Percentiles rank a stretch among this genome's conserved stretches.
These are phyloP conservation scores for Nakazawaea laoshanensis DNA, from an alignment of 805 yeast species.

Conservation along the genomic window DNA sequence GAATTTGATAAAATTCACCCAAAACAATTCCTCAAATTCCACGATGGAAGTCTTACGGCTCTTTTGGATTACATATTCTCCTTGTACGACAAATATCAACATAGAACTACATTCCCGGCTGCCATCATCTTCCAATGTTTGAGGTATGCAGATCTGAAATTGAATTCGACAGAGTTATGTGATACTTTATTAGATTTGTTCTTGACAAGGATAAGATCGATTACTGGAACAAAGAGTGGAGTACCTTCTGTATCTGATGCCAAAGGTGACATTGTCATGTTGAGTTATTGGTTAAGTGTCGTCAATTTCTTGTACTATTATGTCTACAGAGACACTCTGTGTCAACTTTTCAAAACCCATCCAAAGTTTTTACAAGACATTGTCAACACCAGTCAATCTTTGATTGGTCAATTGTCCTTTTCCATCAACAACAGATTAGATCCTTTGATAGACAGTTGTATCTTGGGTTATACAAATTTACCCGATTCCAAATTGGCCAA, in stretches of 20 bases:
- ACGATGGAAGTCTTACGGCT: slow-evolving; percentile 46
- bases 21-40: slow-evolving; percentile 53
- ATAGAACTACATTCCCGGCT: slow-evolving; percentile 53
- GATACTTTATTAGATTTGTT: slow-evolving; percentile 53
- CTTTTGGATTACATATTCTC: slow-evolving; percentile 39
- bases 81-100: slow-evolving; percentile 36
- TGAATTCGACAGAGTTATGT: slow-evolving; percentile 46
- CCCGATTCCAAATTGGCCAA: slow-evolving; percentile 73
- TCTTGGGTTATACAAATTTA: slow-evolving; percentile 70
- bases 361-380: slow-evolving; percentile 57
- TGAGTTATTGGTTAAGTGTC: slow-evolving; percentile 86
- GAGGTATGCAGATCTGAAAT: slow-evolving; percentile 56
- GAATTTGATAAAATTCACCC: slow-evolving; percentile 47
- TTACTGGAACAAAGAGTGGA: slow-evolving; percentile 53
- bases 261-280: slow-evolving; percentile 55
- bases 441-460: slow-evolving; percentile 51
- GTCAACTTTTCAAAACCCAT: slow-evolving; percentile 38
- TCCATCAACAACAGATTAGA: slow-evolving; percentile 56
- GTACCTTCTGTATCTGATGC: slow-evolving; percentile 34
- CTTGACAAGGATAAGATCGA: slow-evolving; percentile 51
- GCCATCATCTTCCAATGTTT: slow-evolving; percentile 60
- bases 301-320: slow-evolving; percentile 73
- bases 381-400: slow-evolving; percentile 44
- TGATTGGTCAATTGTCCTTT: slow-evolving; percentile 57
- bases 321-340: slow-evolving; percentile 53